phyloP scores from a whole-genome alignment of 1,139 yeast genomes.

The Pichia terricola region DNA sequence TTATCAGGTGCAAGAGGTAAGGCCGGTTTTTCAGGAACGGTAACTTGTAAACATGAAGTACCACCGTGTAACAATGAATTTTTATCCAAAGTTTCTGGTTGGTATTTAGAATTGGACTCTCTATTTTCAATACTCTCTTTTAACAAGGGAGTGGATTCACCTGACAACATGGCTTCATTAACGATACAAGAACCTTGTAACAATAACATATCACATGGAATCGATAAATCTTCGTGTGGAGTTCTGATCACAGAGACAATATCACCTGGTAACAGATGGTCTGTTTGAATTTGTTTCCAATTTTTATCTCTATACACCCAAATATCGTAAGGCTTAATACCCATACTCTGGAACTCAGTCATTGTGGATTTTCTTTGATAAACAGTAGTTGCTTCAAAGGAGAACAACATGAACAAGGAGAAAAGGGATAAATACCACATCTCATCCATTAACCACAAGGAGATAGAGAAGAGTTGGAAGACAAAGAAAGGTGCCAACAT shows the following conservation, averaged over 20 bases:
- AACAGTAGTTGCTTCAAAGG: constrained; percentile 92
- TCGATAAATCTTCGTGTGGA: constrained; percentile 71
- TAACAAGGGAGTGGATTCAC: constrained; percentile 93
- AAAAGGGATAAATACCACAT: constrained; percentile 94
- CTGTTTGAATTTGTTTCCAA: constrained; percentile 68
- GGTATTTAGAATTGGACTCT: constrained; percentile 58
- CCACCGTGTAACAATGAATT: constrained; percentile 92
- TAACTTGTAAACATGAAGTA: constrained; percentile 89
- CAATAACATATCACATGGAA: constrained; percentile 90
- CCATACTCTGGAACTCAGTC: constrained; percentile 95
- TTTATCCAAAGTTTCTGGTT: constrained; percentile 78
- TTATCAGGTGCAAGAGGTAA: constrained; percentile 64
- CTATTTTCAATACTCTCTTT: constrained; percentile 86
- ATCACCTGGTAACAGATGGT: constrained; percentile 84
- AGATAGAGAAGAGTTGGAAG: constrained; percentile 92
- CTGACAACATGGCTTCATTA: constrained; percentile 51
- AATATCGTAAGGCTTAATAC: constrained; percentile 81
- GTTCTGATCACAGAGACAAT: constrained; percentile 82
- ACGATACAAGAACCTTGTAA: constrained; percentile 89
- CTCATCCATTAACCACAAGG: constrained; percentile 93
- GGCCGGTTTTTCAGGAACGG: constrained; percentile 44
- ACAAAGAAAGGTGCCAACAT: constrained; percentile 98
- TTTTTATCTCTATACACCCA: constrained; percentile 59
- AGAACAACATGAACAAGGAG: constrained; percentile 82
- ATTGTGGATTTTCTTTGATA: constrained; percentile 91